These are phyloP conservation scores for Colletotrichum australisinense DNA, from an alignment of 2,329 filamentous ascomycete genomes.

Conservation along the genomic window DNA sequence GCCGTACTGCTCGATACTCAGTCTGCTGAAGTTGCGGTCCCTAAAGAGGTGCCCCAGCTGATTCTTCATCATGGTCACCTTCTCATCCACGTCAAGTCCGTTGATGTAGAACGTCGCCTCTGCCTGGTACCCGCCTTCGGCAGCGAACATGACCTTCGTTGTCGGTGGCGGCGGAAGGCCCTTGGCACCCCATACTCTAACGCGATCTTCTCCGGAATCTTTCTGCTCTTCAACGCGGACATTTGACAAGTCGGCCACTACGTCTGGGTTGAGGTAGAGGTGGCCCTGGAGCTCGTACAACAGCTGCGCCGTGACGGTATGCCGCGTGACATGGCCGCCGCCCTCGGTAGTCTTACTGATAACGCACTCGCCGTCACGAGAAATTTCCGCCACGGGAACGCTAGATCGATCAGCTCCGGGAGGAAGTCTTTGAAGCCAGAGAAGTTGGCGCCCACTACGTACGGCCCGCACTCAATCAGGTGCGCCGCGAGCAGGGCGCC, in stretches of 20 bases:
- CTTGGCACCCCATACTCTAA: constrained; percentile 52
- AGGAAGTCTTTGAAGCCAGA: constrained; percentile 52
- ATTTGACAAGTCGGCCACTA: constrained; percentile 53
- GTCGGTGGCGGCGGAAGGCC: constrained; percentile 59
- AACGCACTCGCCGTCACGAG: constrained; percentile 54
- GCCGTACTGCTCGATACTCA: constrained; percentile 47
- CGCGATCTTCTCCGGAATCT: constrained; percentile 42
- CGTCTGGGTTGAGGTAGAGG: constrained; percentile 61
- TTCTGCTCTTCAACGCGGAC: constrained; percentile 49
- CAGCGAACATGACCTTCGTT: constrained; percentile 64
- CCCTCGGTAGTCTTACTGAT: constrained; percentile 50
- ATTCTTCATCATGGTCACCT: constrained; percentile 39
- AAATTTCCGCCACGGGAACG: constrained; percentile 62
- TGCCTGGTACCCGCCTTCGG: constrained; percentile 58
- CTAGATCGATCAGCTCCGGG: constrained; percentile 46
- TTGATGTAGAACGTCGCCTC: constrained; percentile 43
- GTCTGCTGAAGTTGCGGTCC: constrained; percentile 46
- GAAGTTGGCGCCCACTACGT: constrained; percentile 64
- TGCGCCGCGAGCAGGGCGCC: constrained; percentile 58
- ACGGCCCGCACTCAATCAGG: constrained; percentile 62
- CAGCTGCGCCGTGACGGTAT: constrained; percentile 57
- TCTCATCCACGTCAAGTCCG: constrained; percentile 35
- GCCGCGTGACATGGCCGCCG: constrained; percentile 45
- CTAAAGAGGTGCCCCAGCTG: constrained; percentile 40
- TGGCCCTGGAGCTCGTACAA: constrained; percentile 61